Conservation (phyloP, 129 eudicot species). For the Arctium minus region DNA sequence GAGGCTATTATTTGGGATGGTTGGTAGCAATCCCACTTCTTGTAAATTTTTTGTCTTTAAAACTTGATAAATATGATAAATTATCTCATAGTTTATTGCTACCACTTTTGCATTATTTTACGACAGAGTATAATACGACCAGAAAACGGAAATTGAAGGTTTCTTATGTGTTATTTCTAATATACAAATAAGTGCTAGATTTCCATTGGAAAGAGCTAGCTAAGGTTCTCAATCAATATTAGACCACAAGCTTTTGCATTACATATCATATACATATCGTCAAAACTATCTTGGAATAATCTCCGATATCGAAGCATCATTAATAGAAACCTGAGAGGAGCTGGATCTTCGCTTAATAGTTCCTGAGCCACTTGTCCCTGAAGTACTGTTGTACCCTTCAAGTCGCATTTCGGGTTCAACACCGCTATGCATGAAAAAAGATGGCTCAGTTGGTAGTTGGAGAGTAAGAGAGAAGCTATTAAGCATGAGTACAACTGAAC, state of each 20-base stretch:
- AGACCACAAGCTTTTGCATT: not conserved
- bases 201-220: not conserved
- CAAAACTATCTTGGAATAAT: not conserved
- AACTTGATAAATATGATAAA: too few relatives aligned
- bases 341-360: not conserved
- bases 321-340: not conserved
- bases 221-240: not conserved
- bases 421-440: constrained; percentile 1
- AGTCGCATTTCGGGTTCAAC: not conserved
- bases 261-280: not conserved
- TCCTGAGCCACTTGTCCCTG: not conserved
- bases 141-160: not conserved
- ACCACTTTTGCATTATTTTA: not conserved
- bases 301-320: constrained; percentile 1
- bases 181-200: not conserved
- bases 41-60: too few relatives aligned
- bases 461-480: constrained; percentile 17
- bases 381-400: not conserved
- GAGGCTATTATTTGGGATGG: not conserved
- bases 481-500: constrained; percentile 11
- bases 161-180: not conserved
- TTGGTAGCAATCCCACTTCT: too few relatives aligned
- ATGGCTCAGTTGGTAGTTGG: not conserved
- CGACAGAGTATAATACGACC: not conserved
- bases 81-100: too few relatives aligned